Conservation (phyloP, 2,329 filamentous ascomycete species). For the Exophiala sp. region DNA sequence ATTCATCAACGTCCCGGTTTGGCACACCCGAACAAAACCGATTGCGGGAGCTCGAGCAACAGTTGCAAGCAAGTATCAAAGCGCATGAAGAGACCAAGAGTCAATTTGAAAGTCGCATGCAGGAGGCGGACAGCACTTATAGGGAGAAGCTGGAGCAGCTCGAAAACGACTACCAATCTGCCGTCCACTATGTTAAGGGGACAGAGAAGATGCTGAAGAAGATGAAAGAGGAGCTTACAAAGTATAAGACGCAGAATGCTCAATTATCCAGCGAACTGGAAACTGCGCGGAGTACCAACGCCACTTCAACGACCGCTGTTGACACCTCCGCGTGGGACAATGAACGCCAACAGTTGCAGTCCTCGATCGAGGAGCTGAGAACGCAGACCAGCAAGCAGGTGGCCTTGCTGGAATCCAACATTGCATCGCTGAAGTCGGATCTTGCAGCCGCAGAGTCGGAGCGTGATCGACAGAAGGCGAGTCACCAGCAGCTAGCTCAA, state of each 20-base stretch:
- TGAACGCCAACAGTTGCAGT: constrained; percentile 62
- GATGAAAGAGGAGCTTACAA: constrained; percentile 93
- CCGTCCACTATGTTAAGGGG: constrained; percentile 95
- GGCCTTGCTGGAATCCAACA: constrained; percentile 62
- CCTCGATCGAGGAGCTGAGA: constrained; percentile 65
- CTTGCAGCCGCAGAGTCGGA: constrained; percentile 60
- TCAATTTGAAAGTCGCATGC: constrained; percentile 68
- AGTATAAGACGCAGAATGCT: constrained; percentile 80
- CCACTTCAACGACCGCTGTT: constrained; percentile 33
- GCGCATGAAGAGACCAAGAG: constrained; percentile 81
- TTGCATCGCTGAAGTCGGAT: constrained; percentile 63
- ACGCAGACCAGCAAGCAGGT: constrained; percentile 61
- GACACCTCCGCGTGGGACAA: constrained; percentile 63
- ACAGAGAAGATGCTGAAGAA: constrained; percentile 99
- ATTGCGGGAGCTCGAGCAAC: constrained; percentile 78
- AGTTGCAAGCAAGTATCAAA: constrained; percentile 68
- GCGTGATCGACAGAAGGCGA: constrained; percentile 59
- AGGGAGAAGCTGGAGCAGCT: constrained; percentile 89
- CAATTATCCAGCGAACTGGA: constrained; percentile 78
- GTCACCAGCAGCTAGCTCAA: constrained; percentile 54
- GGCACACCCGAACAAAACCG: constrained; percentile 72
- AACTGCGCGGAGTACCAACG: constrained; percentile 52
- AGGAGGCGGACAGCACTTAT: constrained; percentile 82
- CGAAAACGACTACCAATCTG: constrained; percentile 95
- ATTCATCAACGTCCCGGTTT: constrained; percentile 66